These are phyloP conservation scores for Inga oerstediana DNA, from an alignment of 306 rosid genomes.

Conservation along the genomic window DNA sequence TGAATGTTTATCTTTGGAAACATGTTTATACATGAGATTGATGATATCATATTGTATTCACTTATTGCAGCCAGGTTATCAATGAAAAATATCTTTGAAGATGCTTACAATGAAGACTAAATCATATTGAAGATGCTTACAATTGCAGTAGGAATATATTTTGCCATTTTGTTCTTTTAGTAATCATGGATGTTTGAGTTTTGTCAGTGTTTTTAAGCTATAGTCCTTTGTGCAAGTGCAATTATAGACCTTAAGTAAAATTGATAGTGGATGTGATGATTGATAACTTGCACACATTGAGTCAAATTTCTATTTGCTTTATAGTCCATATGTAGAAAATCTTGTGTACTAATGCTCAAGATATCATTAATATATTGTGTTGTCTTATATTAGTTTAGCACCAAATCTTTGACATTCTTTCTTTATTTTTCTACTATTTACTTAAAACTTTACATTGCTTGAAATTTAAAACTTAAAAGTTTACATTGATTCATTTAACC, in stretches of 20 bases:
- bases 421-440: neutral
- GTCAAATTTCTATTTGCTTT: neutral
- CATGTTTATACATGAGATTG: constrained; percentile 1
- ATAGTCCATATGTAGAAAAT: neutral
- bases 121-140: neutral
- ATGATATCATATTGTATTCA: constrained; percentile 18
- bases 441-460: neutral
- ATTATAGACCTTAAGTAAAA: neutral
- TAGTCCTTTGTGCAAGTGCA: neutral
- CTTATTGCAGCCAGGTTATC: constrained; percentile 53
- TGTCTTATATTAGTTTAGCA: constrained; percentile 20
- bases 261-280: neutral
- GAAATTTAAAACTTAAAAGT: neutral
- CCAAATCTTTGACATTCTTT: constrained; percentile 4
- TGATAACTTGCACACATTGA: neutral
- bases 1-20: neutral
- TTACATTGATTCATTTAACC: constrained; percentile 23
- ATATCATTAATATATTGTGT: constrained; percentile 4
- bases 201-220: constrained; percentile 6
- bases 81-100: constrained; percentile 51
- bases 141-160: neutral
- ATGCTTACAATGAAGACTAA: constrained; percentile 70
- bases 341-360: neutral
- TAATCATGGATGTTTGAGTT: neutral
- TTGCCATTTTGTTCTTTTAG: neutral